Evolutionary conservation across 306 rosid species (phyloP), one percentile per base, ranked within the genome.

Genomic region (Glycyrrhiza uralensis): DNA sequence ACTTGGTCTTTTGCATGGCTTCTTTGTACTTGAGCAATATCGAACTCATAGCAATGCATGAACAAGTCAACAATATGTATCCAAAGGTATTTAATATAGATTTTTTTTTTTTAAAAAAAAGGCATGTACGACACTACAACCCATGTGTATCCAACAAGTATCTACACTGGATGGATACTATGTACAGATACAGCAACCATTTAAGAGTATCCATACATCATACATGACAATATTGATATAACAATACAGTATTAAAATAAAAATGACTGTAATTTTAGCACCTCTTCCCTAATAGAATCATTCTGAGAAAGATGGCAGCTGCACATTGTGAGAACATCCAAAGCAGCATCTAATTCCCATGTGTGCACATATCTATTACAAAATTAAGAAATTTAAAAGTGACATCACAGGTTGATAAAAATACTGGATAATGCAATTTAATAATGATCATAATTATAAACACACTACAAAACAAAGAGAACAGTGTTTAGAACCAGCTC

Each of bases 321-420:
- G 86, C 98, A 93, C 98, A 93, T 91, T 45, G 96, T 93, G 59
- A 93, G 96, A 79, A 89, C 98, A 74, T 93, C 97, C 85, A 93
- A 82, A 67, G 98, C 97, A 82, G 97, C 94, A 80, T 86, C 88
- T 74, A 93, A 84, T 57, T 93, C 96, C 98, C 98, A 93, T 57
- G 87, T 61, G 79, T 87, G 89, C 89, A 91, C 76, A 79, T 86
- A 89, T 86, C 98, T 93, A 82, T 52, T 36, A 79, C 47, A 44
- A 76, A 76, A 30, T 68, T 74, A 66, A 33, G 26, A 72, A 54
- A 42, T 20, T 79, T 62, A 49, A 62, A 54, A n/a, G 32, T 45
- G 42, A 52, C 68, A 24, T 36, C 62, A 52, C 18, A 56, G 45
- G 77, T 13, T 35, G 39, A 74, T 38, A 66, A 44, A 79, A 51